Percentiles rank a stretch among this genome's conserved stretches.
These are phyloP conservation scores for Colletotrichum sp. DNA, from an alignment of 2,329 filamentous ascomycete species.

Conservation along the genomic window DNA sequence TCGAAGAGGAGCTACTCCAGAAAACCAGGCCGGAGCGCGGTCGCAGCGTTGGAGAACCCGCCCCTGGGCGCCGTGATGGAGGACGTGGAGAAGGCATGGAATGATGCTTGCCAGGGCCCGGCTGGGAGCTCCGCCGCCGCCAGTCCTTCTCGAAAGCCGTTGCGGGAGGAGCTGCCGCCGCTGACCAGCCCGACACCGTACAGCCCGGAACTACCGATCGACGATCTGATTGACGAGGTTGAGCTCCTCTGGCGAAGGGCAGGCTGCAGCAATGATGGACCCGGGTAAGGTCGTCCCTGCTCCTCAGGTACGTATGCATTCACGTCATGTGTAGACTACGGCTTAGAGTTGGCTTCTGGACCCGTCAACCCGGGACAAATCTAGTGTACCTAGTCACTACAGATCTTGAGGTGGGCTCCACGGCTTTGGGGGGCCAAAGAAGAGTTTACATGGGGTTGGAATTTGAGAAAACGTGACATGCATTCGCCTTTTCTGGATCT, in stretches of 20 bases:
- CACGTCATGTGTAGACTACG: background rate
- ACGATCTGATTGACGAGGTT: constrained; percentile 16
- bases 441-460: background rate
- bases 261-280: background rate
- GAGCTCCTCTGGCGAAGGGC: constrained; percentile 13
- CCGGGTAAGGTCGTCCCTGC: background rate
- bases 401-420: background rate
- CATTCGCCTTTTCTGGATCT: background rate
- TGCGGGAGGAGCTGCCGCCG: background rate
- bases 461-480: background rate
- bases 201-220: background rate
- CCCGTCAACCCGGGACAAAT: background rate
- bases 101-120: background rate
- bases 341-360: background rate
- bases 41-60: background rate
- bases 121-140: background rate
- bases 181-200: background rate
- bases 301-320: background rate
- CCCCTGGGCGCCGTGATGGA: background rate
- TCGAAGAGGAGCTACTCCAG: background rate
- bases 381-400: background rate
- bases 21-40: background rate
- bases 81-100: background rate
- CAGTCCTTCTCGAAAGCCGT: background rate
- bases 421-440: background rate